Base-by-base conservation (phyloP, 78 protist genomes). In the Bigelowiella natans region DNA sequence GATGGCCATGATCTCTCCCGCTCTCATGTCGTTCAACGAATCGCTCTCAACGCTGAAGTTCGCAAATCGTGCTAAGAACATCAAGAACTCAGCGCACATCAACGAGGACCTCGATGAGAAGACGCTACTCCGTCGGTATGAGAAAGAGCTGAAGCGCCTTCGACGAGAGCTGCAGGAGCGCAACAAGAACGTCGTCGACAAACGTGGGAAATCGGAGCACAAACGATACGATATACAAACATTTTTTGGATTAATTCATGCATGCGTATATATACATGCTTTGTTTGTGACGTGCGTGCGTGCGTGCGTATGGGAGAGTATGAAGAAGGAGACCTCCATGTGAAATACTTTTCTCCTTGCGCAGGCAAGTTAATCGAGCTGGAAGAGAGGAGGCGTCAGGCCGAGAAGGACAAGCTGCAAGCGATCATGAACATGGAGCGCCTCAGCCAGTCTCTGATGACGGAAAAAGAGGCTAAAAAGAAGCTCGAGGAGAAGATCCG, bases 121-220 rank as follows among this genome's bases (percentile, higher is more conserved):
- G 30, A 37, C 87, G 38, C 87, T 85, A 37, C 38, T 85, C 11
- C 87, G 87, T 37, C 7, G 18, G 84, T 94, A 94, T 64, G 94
- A 94, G 88, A 2, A 85, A 0, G 94, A 94, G 31, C 40, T 94
- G 28, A 39, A 88, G 34, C n/a, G 40, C 0, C 90, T 94, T 34
- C 36, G 96, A 7, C 28, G 0, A 2, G 91, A 91, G 86, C 90
- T 94, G 83, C 82, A 0, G 34, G 3, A 0, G 34, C 36, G 88
- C 30, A 3, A 31, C 83, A 40, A 85, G 26, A 82, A 36, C 28
- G 95, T 91, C 29, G 92, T 91, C 7, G 93, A 94, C 51, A 90
- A 88, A 86, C 37, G 90, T n/a, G n/a, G n/a, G n/a, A n/a, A n/a
- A n/a, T n/a, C n/a, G n/a, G n/a, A n/a, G n/a, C n/a, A n/a, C n/a